These are phyloP conservation scores for Schwanniomyces occidentalis DNA, from an alignment of 805 yeast genomes.

Conservation along the genomic window DNA sequence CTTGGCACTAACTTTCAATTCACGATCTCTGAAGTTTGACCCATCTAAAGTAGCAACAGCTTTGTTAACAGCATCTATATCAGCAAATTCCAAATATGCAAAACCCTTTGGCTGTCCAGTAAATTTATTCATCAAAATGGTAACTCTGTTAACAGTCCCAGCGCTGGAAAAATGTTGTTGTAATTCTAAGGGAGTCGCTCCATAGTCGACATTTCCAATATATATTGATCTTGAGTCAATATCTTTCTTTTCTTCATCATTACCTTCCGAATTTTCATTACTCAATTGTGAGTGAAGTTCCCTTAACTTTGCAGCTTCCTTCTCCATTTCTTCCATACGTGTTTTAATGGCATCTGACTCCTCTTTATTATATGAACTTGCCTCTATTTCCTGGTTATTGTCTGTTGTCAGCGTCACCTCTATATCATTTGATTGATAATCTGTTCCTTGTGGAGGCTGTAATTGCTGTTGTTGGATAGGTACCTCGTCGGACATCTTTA, in stretches of 20 bases:
- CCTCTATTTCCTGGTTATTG: slow-evolving; percentile 1
- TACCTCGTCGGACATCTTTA: slow-evolving; percentile 32
- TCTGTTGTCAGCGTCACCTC: no score
- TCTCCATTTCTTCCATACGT: slow-evolving; percentile 55
- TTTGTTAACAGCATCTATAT: slow-evolving; percentile 57
- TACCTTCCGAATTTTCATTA: slow-evolving; percentile 10
- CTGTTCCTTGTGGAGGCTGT: slow-evolving; percentile 3
- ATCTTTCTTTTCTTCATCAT: slow-evolving; percentile 54
- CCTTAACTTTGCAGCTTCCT: slow-evolving; percentile 61
- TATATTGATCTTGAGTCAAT: slow-evolving; percentile 76
- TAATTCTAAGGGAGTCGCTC: slow-evolving; percentile 73
- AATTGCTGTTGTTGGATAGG: slow-evolving; percentile 23
- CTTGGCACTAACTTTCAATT: slow-evolving; percentile 71
- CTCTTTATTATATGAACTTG: background rate
- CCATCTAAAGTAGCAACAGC: slow-evolving; percentile 68
- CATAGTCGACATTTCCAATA: slow-evolving; percentile 85
- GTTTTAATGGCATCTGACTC: slow-evolving; percentile 29
- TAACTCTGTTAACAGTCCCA: slow-evolving; percentile 78
- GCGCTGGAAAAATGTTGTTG: slow-evolving; percentile 69
- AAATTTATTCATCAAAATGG: slow-evolving; percentile 68
- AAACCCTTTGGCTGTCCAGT: slow-evolving; percentile 86
- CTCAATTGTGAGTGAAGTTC: slow-evolving; percentile 49
- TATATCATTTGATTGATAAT: background rate
- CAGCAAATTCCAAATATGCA: slow-evolving; percentile 85
- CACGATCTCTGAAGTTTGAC: slow-evolving; percentile 64